Base-by-base conservation (phyloP, 352 stramenopile genomes). In the Globisporangium megalacanthum region DNA sequence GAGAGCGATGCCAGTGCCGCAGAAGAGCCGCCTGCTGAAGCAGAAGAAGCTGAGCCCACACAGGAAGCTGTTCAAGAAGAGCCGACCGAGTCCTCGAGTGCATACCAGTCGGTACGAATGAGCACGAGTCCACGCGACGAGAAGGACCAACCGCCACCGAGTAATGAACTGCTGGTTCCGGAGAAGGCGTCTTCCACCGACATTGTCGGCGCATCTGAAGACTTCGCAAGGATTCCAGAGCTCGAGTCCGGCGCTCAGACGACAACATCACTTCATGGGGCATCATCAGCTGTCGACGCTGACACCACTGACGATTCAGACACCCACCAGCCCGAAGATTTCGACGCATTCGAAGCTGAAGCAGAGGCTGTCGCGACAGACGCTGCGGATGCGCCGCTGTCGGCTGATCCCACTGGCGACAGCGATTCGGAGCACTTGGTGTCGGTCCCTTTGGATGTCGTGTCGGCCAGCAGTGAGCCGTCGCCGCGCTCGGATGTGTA, bases 311-410 rank as follows among this genome's bases (percentile, higher is more conserved):
- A 20, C 0, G 41, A 46, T 46, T 7, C 15, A 9, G 41, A 46
- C 14, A 19, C 41, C 5, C 14, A 4, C 3, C 41, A 46, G 41
- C 6, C 47, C 19, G 55, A 61, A 6, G 22, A 31, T 9, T 61
- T 54, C 22, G 55, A 61, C 15, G 55, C 54, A 11, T 54, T 60
- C 46, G 47, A 49, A 33, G 19, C 36, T 11, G 54, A 60, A 35
- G 31, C 41, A 6, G 54, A 47, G 19, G 31, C 44, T 47, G 10
- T 58, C 6, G 22, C n/a, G 4, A 20, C 41, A 3, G 41, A 46
- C n/a, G 41, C 14, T 46, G 41, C 41, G 7, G 15, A 22, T n/a
- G 14, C 41, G 17, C 15, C 41, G n/a, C 6, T 19, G 15, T 46
- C 41, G 15, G 14, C 41, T 46, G 41, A 20, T 3, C 4, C 41